These are phyloP conservation scores for Eragrostis nindensis DNA, from an alignment of 176 grass and related monocot genomes.

Conservation along the genomic window DNA sequence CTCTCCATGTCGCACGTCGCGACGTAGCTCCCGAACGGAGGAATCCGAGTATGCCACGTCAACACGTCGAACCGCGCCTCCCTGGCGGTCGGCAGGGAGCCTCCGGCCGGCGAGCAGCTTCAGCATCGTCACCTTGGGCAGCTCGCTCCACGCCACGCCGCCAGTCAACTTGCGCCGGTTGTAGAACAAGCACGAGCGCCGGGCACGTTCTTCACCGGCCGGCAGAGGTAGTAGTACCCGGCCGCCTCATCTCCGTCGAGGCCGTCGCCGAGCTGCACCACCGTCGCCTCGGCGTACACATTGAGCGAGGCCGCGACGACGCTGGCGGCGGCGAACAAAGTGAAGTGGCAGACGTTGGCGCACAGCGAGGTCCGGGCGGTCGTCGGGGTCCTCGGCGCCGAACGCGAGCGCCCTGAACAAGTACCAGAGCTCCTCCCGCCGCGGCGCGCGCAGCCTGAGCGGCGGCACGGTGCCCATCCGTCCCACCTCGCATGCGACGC, in stretches of 20 bases:
- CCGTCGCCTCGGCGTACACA: not conserved
- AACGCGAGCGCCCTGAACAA: not conserved
- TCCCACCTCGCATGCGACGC: no score
- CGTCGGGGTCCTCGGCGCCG: not conserved
- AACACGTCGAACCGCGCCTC: not conserved
- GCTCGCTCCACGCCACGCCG: not conserved
- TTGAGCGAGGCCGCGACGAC: not conserved
- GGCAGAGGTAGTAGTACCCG: not conserved
- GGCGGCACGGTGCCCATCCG: conserved; percentile 2
- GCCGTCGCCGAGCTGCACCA: no score
- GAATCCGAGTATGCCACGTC: not conserved
- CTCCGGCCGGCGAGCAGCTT: not conserved
- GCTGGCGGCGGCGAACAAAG: not conserved
- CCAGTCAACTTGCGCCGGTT: not conserved
- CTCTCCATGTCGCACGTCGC: not conserved
- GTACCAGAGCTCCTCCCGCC: conserved; percentile 15
- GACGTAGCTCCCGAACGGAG: conserved; percentile 6
- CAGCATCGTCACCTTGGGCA: not conserved
- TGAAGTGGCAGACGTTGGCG: not conserved
- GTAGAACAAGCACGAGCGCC: not conserved
- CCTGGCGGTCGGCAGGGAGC: no score
- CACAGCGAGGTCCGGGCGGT: not conserved
- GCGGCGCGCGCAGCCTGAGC: not conserved
- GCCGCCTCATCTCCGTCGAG: no score
- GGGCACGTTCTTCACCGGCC: not conserved